phyloP scores from a whole-genome alignment of 1,284 basidiomycete species.

The Microbotryomycetes sp. region DNA sequence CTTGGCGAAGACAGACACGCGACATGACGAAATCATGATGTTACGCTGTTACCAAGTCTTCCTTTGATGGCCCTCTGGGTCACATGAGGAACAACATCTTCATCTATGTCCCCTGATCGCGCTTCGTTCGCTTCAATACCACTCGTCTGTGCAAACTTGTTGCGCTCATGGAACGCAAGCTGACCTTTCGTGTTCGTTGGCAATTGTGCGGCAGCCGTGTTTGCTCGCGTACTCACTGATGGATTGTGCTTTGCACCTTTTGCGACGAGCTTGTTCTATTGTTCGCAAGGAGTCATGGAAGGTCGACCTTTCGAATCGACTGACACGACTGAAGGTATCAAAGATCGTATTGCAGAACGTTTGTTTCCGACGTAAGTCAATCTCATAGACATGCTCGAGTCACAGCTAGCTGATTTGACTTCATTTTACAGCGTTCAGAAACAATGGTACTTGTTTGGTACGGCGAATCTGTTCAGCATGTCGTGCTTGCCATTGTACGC shows the following conservation, averaged over 20 bases:
- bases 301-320: constrained; percentile 18
- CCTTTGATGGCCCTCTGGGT: background rate
- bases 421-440: constrained; percentile 13
- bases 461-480: constrained; percentile 35
- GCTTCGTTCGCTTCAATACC: background rate
- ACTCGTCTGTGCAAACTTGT: too few relatives aligned
- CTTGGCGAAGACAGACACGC: too few relatives aligned
- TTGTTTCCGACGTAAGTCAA: constrained; percentile 16
- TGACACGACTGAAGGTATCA: constrained; percentile 10
- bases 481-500: constrained; percentile 36
- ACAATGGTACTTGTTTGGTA: constrained; percentile 33
- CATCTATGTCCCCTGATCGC: constrained; percentile 8
- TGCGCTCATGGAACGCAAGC: too few relatives aligned
- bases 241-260: constrained; percentile 36
- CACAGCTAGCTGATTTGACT: constrained; percentile 3
- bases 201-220: constrained; percentile 32
- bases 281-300: constrained; percentile 34
- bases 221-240: constrained; percentile 32
- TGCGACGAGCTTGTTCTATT: constrained; percentile 36
- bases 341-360: constrained; percentile 17
- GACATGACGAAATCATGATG: background rate
- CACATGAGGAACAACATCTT: background rate
- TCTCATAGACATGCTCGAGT: background rate
- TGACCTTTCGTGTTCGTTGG: background rate
- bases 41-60: constrained; percentile 2